Base-by-base conservation (phyloP, 768 basidiomycete species). In the Lactarius psammicola region DNA sequence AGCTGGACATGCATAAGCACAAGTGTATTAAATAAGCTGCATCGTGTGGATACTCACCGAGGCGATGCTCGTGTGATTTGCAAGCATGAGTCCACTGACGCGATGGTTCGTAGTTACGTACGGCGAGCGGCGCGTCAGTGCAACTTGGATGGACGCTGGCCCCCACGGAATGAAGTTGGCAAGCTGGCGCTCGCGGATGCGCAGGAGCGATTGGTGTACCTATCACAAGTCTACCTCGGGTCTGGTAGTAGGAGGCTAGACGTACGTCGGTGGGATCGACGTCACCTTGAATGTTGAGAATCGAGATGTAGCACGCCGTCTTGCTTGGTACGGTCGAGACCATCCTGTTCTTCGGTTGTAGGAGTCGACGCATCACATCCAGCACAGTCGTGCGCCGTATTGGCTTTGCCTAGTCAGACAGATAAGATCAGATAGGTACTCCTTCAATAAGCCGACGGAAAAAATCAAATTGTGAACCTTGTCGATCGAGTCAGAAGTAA, bases 121-220 rank as follows among this genome's bases (percentile, higher is more conserved):
- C 7, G 94, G 95, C 18, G 93, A 95, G 71, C 85, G 88, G 64
- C 92, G 87, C 1, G 95, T 97, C 66, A 98, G 78, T 6, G 97
- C 96, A 8, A 99, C 96, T 77, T 99, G 97, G 71, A 97, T 96
- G 40, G 94, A 95, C 5, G 95, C 95, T 0, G 97, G 97, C 15
- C 97, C 97, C 97, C 97, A 99, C 7, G 97, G 97, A 68, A 99
- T 98, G 75, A 99, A 98, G 74, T 92, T 95, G 18, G 97, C 97
- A 30, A 98, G 82, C 72, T 97, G 93, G 31, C 97, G 86, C 77
- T 99, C 97, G 49, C 97, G 89, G 71, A 99, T 98, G 11, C 97
- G 89, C 30, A 99, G 84, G 26, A 99, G 81, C 10, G 95, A 96
- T 85, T 98, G 96, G 74, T 99, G 97, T 11, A 97, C 93, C 95